These are phyloP conservation scores for Binderoboletus segoi DNA, from an alignment of 1,284 basidiomycete genomes.

Conservation along the genomic window DNA sequence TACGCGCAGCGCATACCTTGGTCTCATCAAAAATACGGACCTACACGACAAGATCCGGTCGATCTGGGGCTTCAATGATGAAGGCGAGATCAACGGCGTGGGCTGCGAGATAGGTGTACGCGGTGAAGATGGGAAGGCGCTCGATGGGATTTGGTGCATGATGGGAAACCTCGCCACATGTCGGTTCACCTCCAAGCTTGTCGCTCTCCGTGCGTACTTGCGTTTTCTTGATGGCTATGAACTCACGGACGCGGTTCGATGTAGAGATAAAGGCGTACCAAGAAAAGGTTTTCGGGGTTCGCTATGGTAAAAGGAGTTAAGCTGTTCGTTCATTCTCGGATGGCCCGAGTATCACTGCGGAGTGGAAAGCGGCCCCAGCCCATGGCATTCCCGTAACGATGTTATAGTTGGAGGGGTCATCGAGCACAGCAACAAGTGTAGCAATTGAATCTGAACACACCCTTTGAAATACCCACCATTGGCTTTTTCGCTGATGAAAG, in stretches of 20 bases:
- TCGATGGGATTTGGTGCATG: slow-evolving; percentile 53
- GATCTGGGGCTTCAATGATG: slow-evolving; percentile 65
- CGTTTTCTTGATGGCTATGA: background rate
- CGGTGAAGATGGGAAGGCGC: slow-evolving; percentile 24
- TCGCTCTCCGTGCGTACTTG: slow-evolving; percentile 41
- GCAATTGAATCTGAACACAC: too few species aligned
- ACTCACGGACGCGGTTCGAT: slow-evolving; percentile 45
- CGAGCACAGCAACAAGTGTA: too few species aligned
- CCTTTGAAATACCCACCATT: too few species aligned
- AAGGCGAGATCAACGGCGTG: slow-evolving; percentile 62
- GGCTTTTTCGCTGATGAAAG: too few species aligned
- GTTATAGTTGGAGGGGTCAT: too few species aligned
- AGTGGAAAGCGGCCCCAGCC: too few species aligned
- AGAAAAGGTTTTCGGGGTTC: slow-evolving; percentile 50
- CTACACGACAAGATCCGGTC: slow-evolving; percentile 35
- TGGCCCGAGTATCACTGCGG: too few species aligned
- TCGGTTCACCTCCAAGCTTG: slow-evolving; percentile 43
- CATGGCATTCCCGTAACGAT: too few species aligned
- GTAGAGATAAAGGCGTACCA: slow-evolving; percentile 64
- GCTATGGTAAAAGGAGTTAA: slow-evolving; percentile 32
- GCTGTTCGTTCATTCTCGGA: background rate
- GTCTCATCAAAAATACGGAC: slow-evolving; percentile 30
- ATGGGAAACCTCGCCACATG: slow-evolving; percentile 39
- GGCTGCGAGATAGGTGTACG: slow-evolving; percentile 56
- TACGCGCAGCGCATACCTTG: slow-evolving; percentile 27